Evolutionary conservation across 768 basidiomycete genomes (phyloP), one percentile per base, ranked within the genome.

Genomic region (Lactarius hengduanensis): DNA sequence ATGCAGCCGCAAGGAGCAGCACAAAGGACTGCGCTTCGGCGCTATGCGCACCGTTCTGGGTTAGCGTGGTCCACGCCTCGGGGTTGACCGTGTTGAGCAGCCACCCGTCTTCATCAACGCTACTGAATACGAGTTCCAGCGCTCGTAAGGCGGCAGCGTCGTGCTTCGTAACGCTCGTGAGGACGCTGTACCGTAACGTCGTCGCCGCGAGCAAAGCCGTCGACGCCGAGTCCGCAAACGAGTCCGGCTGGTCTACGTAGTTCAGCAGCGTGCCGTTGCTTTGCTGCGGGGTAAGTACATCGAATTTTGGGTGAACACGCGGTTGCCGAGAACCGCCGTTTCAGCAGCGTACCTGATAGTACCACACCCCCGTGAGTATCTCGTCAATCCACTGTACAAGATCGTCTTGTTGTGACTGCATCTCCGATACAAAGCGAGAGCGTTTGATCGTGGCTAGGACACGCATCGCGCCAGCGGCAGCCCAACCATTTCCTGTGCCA

Each of bases 381-480:
- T 87, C 84, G 53, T 81, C 72, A 11, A 85, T 80, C 86, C 86
- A 86, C n/a, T 71, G 67, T 15, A 76, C 78, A 15, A 87, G 76
- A 67, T 86, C 78, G 2, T 64, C 61, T 67, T 80, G 78, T 62
- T 86, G 80, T 9, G 70, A 68, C 45, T 69, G 40, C 65, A 86
- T 78, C 28, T 75, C 57, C 1, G 64, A 64, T 7, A 78, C 77
- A 61, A 78, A 76, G n/a, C 74, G 72, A 0, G 84, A 82, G 58
- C 80, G 78, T 55, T 78, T 77, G 56, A 88, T 78, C 0, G 84
- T 87, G 53, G 80, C 77, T 11, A 84, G 74, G 5, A 91, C 86
- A 7, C 89, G 81, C 32, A 85, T 74, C 80, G 87, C 86, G 4
- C 88, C 87, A 1, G 83, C 84, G 1, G 87, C 87, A 0, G 88